phyloP scores from a whole-genome alignment of 1,284 basidiomycete species.

The Phaffia rhodozyma region DNA sequence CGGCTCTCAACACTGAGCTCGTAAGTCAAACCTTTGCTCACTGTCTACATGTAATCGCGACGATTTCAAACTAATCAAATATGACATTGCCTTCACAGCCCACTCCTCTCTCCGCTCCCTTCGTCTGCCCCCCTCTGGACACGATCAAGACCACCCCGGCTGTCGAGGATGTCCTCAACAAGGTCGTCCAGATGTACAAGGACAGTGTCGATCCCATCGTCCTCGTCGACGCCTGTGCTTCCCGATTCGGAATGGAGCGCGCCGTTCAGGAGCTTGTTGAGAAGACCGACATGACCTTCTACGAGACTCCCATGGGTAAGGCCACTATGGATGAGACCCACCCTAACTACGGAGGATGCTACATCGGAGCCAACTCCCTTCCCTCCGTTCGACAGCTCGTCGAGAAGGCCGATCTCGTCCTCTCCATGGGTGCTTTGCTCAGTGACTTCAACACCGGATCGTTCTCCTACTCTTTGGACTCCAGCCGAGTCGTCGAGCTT shows the following conservation, averaged over 20 bases:
- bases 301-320: constrained; percentile 36
- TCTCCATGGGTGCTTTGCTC: constrained; percentile 68
- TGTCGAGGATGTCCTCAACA: constrained; percentile 9
- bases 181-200: constrained; percentile 29
- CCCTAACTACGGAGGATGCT: constrained; percentile 64
- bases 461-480: constrained; percentile 42
- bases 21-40: constrained; percentile 19
- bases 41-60: constrained; percentile 7
- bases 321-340: constrained; percentile 64
- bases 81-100: constrained; percentile 25
- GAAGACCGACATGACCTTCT: constrained; percentile 60
- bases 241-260: constrained; percentile 60
- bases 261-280: constrained; percentile 57
- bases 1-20: constrained; percentile 53
- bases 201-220: constrained; percentile 58
- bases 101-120: constrained; percentile 34
- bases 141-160: not conserved
- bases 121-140: constrained; percentile 17
- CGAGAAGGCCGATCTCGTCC: constrained; percentile 67
- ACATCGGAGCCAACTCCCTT: constrained; percentile 58
- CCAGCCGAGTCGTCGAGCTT: constrained; percentile 61
- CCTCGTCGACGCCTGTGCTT: constrained; percentile 77
- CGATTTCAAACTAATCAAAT: constrained; percentile 5
- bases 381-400: constrained; percentile 61
- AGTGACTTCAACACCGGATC: constrained; percentile 67